phyloP scores from a whole-genome alignment of 441 rosid genomes.

The Pelargonium cotyledonis region DNA sequence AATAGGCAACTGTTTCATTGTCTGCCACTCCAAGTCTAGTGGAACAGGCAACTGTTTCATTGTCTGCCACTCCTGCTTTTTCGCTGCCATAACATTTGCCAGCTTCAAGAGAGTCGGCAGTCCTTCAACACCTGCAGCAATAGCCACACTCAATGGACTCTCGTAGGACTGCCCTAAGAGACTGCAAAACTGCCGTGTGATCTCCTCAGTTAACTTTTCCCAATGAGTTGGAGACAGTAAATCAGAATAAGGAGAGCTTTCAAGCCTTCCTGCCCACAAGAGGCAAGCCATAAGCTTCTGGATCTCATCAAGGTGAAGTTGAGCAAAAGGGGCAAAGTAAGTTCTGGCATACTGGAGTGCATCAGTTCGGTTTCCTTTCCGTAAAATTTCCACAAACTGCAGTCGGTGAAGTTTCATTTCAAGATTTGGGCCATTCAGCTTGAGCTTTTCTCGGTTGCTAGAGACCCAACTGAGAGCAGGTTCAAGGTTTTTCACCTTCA shows the following conservation, averaged over 20 bases:
- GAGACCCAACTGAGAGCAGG: constrained; percentile 50
- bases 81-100: constrained; percentile 40
- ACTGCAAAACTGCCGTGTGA: constrained; percentile 41
- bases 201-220: constrained; percentile 34
- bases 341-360: constrained; percentile 45
- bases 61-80: constrained; percentile 44
- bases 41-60: constrained; percentile 55
- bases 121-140: constrained; percentile 46
- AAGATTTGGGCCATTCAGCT: constrained; percentile 42
- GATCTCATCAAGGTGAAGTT: constrained; percentile 27
- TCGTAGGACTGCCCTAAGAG: constrained; percentile 40
- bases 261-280: constrained; percentile 37
- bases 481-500: constrained; percentile 35
- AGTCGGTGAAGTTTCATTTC: constrained; percentile 44
- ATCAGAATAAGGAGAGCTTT: constrained; percentile 38
- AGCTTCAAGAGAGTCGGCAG: constrained; percentile 50
- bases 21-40: constrained; percentile 46
- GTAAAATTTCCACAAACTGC: constrained; percentile 43
- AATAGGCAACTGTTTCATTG: constrained; percentile 48
- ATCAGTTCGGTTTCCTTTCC: constrained; percentile 26
- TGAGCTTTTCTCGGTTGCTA: constrained; percentile 33
- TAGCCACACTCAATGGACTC: constrained; percentile 38
- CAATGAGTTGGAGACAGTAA: constrained; percentile 36
- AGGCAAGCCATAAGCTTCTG: constrained; percentile 41
- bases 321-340: constrained; percentile 28